Percentiles rank a stretch among this genome's conserved stretches.
Conservation (phyloP, 768 basidiomycete species). For the Pholiota molesta region DNA sequence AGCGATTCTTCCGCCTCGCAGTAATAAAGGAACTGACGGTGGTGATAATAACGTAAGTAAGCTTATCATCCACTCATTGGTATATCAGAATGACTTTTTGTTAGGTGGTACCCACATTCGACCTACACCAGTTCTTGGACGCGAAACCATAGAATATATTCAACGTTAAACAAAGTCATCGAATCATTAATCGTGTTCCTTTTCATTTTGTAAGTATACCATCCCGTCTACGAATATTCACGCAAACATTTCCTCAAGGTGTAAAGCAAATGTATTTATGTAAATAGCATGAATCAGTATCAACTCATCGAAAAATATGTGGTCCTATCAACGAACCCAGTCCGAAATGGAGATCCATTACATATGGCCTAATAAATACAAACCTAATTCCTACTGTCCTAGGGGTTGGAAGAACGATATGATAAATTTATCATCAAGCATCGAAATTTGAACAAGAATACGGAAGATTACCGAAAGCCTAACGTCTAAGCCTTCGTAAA, state of each 20-base stretch:
- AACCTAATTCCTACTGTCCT: too few species aligned
- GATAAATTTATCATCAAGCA: too few species aligned
- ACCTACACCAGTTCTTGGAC: slow-evolving; percentile 56
- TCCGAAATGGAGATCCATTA: too few species aligned
- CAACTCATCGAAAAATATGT: not conserved
- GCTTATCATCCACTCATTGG: not conserved
- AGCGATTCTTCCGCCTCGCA: slow-evolving; percentile 44
- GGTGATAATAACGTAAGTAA: slow-evolving; percentile 37
- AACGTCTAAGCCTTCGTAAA: too few species aligned
- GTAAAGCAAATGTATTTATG: not conserved
- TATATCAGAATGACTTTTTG: slow-evolving; percentile 6
- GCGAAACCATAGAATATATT: slow-evolving; percentile 40
- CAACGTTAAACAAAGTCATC: not conserved
- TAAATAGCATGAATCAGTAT: not conserved
- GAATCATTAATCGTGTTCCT: not conserved
- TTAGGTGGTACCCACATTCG: slow-evolving; percentile 54
- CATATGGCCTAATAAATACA: too few species aligned
- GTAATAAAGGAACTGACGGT: slow-evolving; percentile 35
- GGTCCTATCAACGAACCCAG: too few species aligned
- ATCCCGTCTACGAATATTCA: not conserved
- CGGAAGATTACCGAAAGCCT: too few species aligned
- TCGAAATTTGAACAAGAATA: too few species aligned
- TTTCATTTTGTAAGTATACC: not conserved
- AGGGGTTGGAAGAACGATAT: too few species aligned
- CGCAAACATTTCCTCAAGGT: not conserved